Conservation (phyloP, 805 yeast genomes). For the Pichia phayaonensis region DNA sequence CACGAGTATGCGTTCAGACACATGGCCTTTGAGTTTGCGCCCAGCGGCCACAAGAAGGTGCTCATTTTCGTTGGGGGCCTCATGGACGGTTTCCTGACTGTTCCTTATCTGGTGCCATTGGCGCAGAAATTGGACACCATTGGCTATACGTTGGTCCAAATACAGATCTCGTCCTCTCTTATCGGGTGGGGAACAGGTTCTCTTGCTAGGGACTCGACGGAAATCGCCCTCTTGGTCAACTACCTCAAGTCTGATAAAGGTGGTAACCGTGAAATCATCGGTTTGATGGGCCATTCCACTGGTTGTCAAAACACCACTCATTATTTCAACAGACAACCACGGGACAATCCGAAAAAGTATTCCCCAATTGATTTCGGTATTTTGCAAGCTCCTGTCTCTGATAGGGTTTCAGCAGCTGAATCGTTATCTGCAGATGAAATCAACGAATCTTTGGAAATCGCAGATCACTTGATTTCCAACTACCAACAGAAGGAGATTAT, state of each 20-base stretch:
- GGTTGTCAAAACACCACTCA: constrained; percentile 75
- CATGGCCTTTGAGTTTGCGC: constrained; percentile 50
- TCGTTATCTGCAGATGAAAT: constrained; percentile 12
- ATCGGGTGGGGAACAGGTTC: constrained; percentile 73
- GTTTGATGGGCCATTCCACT: constrained; percentile 77
- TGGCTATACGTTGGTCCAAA: constrained; percentile 58
- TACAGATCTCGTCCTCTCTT: constrained; percentile 48
- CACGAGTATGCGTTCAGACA: constrained; percentile 38
- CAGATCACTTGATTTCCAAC: constrained; percentile 31
- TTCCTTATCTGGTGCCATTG: constrained; percentile 18
- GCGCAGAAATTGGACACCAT: constrained; percentile 31
- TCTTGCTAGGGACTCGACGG: constrained; percentile 49
- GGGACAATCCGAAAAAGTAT: not conserved
- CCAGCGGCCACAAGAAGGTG: constrained; percentile 35
- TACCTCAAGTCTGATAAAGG: constrained; percentile 44
- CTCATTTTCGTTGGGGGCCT: constrained; percentile 69
- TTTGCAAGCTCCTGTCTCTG: constrained; percentile 73
- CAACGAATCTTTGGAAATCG: constrained; percentile 21
- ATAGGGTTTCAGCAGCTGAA: constrained; percentile 40
- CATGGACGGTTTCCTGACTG: constrained; percentile 61
- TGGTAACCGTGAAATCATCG: constrained; percentile 40
- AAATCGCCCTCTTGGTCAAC: constrained; percentile 45
- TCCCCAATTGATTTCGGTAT: constrained; percentile 45
- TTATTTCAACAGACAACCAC: constrained; percentile 38
- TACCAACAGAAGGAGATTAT: constrained; percentile 44